Evolutionary conservation across 78 protist genomes (phyloP).

Genomic region (Speleostelium caveatum): DNA sequence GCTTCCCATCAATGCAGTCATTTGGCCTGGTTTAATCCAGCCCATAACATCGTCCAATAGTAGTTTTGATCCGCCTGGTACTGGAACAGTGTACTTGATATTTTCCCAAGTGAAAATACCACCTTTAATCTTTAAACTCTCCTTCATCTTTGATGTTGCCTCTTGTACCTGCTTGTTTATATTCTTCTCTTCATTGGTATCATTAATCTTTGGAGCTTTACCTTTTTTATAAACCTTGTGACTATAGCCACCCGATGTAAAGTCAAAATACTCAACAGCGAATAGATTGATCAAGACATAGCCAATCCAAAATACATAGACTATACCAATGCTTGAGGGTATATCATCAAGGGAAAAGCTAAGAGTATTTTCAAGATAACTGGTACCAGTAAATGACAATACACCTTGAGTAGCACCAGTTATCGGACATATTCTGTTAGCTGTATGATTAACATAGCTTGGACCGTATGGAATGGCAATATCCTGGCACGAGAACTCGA

Average conservation of each 20-base stretch:
- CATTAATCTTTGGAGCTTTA: slow-evolving; percentile 79
- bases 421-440: slow-evolving; percentile 16
- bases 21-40: slow-evolving; percentile 74
- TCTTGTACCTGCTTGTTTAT: slow-evolving; percentile 39
- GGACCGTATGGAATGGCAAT: slow-evolving; percentile 32
- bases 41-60: slow-evolving; percentile 37
- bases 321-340: background rate
- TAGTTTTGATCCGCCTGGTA: slow-evolving; percentile 1
- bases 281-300: slow-evolving; percentile 27
- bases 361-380: background rate
- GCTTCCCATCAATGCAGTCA: slow-evolving; percentile 85
- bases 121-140: slow-evolving; percentile 25
- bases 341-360: background rate
- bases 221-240: slow-evolving; percentile 76
- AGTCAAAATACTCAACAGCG: slow-evolving; percentile 65
- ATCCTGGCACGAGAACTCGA: background rate
- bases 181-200: slow-evolving; percentile 29
- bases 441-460: background rate
- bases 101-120: slow-evolving; percentile 66
- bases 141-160: slow-evolving; percentile 50
- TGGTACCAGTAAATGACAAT: background rate
- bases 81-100: slow-evolving; percentile 51
- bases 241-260: slow-evolving; percentile 73
- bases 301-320: slow-evolving; percentile 41
- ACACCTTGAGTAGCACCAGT: slow-evolving; percentile 27